Percentiles rank a stretch among this genome's conserved stretches.
Conservation (phyloP, 306 rosid species). For the Rosa rugosa region DNA sequence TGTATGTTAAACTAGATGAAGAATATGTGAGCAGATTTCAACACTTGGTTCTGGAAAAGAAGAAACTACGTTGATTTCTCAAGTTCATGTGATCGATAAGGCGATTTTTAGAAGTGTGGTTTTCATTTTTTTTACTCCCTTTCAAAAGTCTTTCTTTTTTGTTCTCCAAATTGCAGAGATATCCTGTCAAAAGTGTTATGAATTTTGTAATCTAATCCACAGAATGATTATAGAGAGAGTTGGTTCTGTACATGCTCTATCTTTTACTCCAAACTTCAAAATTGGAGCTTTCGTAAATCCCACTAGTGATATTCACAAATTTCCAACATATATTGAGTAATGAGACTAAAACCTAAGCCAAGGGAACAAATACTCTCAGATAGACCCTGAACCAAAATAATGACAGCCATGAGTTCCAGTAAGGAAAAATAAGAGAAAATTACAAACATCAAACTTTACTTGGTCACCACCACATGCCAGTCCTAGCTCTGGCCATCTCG, state of each 20-base stretch:
- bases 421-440: not conserved
- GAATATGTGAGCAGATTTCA: slow-evolving; percentile 45
- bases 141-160: slow-evolving; percentile 12
- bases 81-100: slow-evolving; percentile 31
- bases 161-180: not conserved
- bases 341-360: not conserved
- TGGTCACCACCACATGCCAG: slow-evolving; percentile 70
- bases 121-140: not conserved
- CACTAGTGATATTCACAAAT: not conserved
- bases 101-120: slow-evolving; percentile 27
- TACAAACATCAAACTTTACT: slow-evolving; percentile 15
- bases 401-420: slow-evolving; percentile 9
- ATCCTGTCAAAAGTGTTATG: not conserved
- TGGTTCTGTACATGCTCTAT: not conserved
- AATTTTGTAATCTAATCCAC: slow-evolving; percentile 2
- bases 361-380: not conserved
- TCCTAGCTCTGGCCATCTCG: slow-evolving; percentile 64
- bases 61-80: slow-evolving; percentile 63
- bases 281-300: too few relatives aligned
- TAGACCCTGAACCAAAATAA: not conserved
- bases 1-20: slow-evolving; percentile 61
- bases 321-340: not conserved
- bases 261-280: not conserved
- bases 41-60: slow-evolving; percentile 63
- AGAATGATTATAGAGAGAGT: not conserved